Evolutionary conservation across 345 rosid genomes (phyloP).

Genomic region (Boechera retrofracta): DNA sequence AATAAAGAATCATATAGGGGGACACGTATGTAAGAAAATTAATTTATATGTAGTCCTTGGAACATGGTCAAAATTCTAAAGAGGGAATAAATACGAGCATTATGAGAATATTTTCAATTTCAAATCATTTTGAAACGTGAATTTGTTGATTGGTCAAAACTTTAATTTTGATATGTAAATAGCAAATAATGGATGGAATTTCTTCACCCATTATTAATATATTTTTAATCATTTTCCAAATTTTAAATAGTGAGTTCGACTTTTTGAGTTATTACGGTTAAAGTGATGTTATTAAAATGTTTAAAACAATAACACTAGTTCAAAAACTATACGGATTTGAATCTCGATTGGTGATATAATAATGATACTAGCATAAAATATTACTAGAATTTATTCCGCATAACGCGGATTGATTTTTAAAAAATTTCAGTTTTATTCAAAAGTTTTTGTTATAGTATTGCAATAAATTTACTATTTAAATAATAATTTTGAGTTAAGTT

Average conservation of each 20-base stretch:
- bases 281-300: background rate
- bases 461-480: too few relatives aligned
- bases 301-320: background rate
- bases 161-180: slow-evolving; percentile 26
- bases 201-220: background rate
- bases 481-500: too few relatives aligned
- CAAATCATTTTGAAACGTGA: slow-evolving; percentile 21
- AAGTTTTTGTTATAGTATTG: too few relatives aligned
- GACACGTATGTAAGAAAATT: slow-evolving; percentile 32
- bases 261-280: background rate
- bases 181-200: background rate
- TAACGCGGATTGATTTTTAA: too few relatives aligned
- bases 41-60: background rate
- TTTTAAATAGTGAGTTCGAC: background rate
- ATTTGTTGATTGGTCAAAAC: slow-evolving; percentile 20
- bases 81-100: slow-evolving; percentile 22
- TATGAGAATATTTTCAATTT: background rate
- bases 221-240: background rate
- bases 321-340: background rate
- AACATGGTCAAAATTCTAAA: slow-evolving; percentile 18
- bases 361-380: background rate
- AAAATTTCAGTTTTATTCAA: too few relatives aligned
- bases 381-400: background rate
- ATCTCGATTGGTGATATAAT: background rate
- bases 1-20: slow-evolving; percentile 4